A percentile compares a stretch with the other conserved stretches of the same genome.
These are phyloP conservation scores for Eragrostis nindensis DNA, from an alignment of 176 grass and related monocot genomes.

Conservation along the genomic window DNA sequence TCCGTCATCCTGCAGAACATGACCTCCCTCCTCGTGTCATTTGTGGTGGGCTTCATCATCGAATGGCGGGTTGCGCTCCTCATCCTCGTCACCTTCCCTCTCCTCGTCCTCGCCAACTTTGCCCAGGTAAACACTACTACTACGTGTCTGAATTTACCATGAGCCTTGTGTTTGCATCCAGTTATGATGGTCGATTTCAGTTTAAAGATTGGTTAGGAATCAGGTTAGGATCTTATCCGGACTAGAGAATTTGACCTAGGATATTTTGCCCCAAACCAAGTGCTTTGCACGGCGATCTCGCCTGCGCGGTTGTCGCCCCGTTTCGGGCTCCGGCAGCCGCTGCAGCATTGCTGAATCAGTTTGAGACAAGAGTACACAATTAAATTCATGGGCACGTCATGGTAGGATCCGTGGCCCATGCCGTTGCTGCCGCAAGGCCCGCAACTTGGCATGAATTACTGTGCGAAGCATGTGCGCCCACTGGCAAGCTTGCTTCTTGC, in stretches of 20 bases:
- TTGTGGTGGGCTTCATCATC: slow-evolving; percentile 69
- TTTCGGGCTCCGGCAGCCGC: slow-evolving; percentile 8
- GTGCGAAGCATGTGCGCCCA: slow-evolving; percentile 42
- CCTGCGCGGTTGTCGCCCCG: not conserved
- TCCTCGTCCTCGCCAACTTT: slow-evolving; percentile 82
- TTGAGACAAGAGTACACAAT: not conserved
- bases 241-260: not conserved
- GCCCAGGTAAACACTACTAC: slow-evolving; percentile 54
- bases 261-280: slow-evolving; percentile 14
- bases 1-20: slow-evolving; percentile 87
- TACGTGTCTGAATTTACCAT: not conserved
- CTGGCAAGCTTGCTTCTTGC: slow-evolving; percentile 7
- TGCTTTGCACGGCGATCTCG: not conserved
- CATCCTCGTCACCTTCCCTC: slow-evolving; percentile 74
- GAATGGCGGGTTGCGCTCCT: slow-evolving; percentile 80
- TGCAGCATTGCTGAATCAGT: slow-evolving; percentile 6
- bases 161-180: too few relatives aligned
- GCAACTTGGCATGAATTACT: slow-evolving; percentile 47
- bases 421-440: not conserved
- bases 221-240: not conserved
- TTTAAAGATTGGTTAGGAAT: too few relatives aligned
- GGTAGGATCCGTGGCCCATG: slow-evolving; percentile 57
- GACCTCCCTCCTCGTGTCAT: slow-evolving; percentile 74
- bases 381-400: slow-evolving; percentile 35
- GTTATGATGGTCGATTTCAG: too few relatives aligned